A percentile compares a stretch with the other conserved stretches of the same genome.
phyloP scores from a whole-genome alignment of 1,139 yeast genomes.

The Yamadazyma diospyri region DNA sequence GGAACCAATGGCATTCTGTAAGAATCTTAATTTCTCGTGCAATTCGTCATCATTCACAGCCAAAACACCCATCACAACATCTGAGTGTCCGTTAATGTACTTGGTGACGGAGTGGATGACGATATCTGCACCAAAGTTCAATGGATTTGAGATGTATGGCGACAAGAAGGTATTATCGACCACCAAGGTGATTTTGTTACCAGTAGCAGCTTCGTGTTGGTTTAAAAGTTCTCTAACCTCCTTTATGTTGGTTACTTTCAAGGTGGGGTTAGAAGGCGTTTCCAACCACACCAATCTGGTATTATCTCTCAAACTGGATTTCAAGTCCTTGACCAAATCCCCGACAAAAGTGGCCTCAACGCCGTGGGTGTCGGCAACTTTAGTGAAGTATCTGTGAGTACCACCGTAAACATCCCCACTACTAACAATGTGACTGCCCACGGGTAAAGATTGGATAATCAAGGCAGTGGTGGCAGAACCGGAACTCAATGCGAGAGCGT shows the following conservation, averaged over 20 bases:
- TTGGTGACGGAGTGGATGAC: slow-evolving; percentile 89
- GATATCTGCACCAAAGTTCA: slow-evolving; percentile 78
- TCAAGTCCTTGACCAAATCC: slow-evolving; percentile 59
- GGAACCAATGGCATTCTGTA: slow-evolving; percentile 88
- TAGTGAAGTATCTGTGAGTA: slow-evolving; percentile 86
- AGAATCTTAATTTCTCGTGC: slow-evolving; percentile 64
- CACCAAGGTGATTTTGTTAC: slow-evolving; percentile 54
- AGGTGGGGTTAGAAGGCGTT: slow-evolving; percentile 86
- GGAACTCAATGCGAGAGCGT: slow-evolving; percentile 77
- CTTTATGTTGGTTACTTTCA: slow-evolving; percentile 68
- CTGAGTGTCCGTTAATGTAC: slow-evolving; percentile 91
- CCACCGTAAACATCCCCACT: slow-evolving; percentile 93
- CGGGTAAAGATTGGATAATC: slow-evolving; percentile 69
- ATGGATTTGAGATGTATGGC: slow-evolving; percentile 87
- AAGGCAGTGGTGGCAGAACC: slow-evolving; percentile 88
- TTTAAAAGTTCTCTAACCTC: slow-evolving; percentile 53
- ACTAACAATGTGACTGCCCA: slow-evolving; percentile 71
- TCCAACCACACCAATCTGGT: slow-evolving; percentile 86
- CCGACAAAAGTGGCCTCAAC: slow-evolving; percentile 68
- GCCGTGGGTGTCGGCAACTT: slow-evolving; percentile 80
- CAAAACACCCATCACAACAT: slow-evolving; percentile 83
- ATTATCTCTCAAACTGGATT: slow-evolving; percentile 51
- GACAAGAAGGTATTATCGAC: slow-evolving; percentile 95
- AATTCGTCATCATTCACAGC: slow-evolving; percentile 64
- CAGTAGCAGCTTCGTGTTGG: slow-evolving; percentile 45